Evolutionary conservation across 2,329 filamentous ascomycete species (phyloP), one percentile per base, ranked within the genome.

Genomic region (Epichloe sylvatica): DNA sequence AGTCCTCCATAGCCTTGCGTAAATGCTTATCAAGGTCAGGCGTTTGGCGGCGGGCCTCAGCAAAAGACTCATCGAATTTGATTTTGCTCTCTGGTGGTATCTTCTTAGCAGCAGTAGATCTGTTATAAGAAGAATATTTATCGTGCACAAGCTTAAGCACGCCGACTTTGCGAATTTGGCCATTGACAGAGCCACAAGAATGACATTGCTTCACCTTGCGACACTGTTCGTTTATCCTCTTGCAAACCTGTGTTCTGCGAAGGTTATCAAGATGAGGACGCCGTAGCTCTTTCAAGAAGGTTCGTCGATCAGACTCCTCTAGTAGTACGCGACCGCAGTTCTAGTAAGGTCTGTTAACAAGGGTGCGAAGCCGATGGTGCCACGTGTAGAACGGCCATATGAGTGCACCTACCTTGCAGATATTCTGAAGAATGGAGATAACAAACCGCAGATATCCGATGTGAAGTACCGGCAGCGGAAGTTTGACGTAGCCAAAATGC

Each of bases 361-460:
- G 12, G 17, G 17, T 30, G 21, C 19, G 13, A 3, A n/a, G 21
- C 2, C 40, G 40, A 36, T 2, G 41, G 25, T 12, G 41, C 25
- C 41, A 33, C 7, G 3, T 11, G 11, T 30, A 17, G n/a, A 11
- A 8, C 37, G 15, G 15, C n/a, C n/a, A 39, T 9, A 9, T 19
- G 37, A 39, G 11, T 39, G 11, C 37, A 37, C 44, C 12, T 19
- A 76, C 68, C 62, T 95, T 98, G 81, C 92, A 98, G 56, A 98
- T 94, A 61, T 92, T 85, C 64, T 97, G 90, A 23, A 98, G 75
- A 50, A 95, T 90, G 42, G 83, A 83, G 62, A 94, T 91, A 55
- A 92, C 88, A 64, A 94, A 89, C 64, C 89, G 92, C 59, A 98
- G 78, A 64, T 96, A 98, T 37, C 92, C 92, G 56, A 97, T 89